These are phyloP conservation scores for Lenzites betulinus DNA, from an alignment of 768 basidiomycete species.

Conservation along the genomic window DNA sequence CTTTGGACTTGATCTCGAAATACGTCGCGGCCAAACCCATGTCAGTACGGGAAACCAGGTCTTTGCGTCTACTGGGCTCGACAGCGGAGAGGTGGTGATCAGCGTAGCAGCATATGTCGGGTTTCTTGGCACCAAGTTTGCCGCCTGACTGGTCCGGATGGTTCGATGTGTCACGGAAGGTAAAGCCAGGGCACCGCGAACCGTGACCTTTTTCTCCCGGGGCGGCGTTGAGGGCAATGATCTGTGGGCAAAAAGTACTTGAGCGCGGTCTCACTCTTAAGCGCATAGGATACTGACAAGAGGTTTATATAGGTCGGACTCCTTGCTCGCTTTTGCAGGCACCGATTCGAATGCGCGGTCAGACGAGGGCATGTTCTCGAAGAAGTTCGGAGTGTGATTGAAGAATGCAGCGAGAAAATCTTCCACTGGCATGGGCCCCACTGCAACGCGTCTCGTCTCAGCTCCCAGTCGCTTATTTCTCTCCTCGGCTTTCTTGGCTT, in stretches of 20 bases:
- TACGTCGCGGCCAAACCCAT: conserved; percentile 13
- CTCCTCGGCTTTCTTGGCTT: neutral
- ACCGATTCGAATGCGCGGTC: neutral
- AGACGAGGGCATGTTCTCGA: neutral
- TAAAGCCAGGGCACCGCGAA: neutral
- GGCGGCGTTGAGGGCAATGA: neutral
- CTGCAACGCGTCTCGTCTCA: neutral
- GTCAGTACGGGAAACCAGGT: neutral
- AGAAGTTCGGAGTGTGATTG: neutral
- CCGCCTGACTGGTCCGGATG: neutral
- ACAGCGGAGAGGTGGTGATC: neutral
- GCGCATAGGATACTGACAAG: neutral
- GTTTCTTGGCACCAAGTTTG: neutral
- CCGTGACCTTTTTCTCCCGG: neutral
- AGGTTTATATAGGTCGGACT: neutral
- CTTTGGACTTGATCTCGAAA: conserved; percentile 10
- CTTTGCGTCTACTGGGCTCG: neutral
- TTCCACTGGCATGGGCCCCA: conserved; percentile 16
- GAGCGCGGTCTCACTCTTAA: neutral
- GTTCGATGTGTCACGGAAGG: neutral
- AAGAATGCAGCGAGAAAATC: conserved; percentile 10
- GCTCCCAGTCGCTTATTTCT: neutral
- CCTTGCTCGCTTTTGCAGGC: neutral
- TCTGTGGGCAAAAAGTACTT: neutral
- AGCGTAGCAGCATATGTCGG: conserved; percentile 11